Evolutionary conservation across 2,329 filamentous ascomycete species (phyloP), one percentile per base, ranked within the genome.

Genomic region (Madurella fahalii): DNA sequence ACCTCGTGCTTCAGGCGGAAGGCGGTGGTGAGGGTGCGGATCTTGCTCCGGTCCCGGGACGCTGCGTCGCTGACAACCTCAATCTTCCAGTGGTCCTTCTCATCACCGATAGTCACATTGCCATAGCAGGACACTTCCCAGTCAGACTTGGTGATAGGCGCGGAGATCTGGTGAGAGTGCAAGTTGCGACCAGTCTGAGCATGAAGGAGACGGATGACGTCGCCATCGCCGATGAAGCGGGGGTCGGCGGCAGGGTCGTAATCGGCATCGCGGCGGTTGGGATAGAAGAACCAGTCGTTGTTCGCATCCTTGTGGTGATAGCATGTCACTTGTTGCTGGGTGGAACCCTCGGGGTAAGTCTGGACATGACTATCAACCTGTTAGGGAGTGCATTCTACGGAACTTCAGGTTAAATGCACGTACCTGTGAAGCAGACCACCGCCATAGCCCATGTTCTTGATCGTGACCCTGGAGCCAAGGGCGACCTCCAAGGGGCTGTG

Each of bases 241-340:
- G 87, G 83, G 54, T 84, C 80, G n/a, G 76, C 84, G 56, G 89
- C 84, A 4, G 83, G 73, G 64, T 92, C 79, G 67, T 85, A 96
- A 16, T 88, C 86, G 20, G 80, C 74, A 56, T 95, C 83, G 51
- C 79, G 74, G 59, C 95, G 89, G 75, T 93, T 96, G 25, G 94
- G 94, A 71, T 96, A 96, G 74, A 99, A 92, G 75, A 95, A 96
- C 94, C 94, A 99, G 71, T 99, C 94, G 71, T 99, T 99, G 82
- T 99, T 99, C 71, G 93, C 82, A 77, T 99, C 94, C 72, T 99
- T 99, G 80, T 99, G 94, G 74, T 99, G 94, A 74, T 99, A 99
- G 79, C 95, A 99, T 59, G 94, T 99, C 58, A 99, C 86, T 71
- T 99, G 94, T 73, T 99, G 95, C 74, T 99, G 94, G 50, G 76